phyloP scores from a whole-genome alignment of 169 alveolate genomes.

The Plasmodium berghei region DNA sequence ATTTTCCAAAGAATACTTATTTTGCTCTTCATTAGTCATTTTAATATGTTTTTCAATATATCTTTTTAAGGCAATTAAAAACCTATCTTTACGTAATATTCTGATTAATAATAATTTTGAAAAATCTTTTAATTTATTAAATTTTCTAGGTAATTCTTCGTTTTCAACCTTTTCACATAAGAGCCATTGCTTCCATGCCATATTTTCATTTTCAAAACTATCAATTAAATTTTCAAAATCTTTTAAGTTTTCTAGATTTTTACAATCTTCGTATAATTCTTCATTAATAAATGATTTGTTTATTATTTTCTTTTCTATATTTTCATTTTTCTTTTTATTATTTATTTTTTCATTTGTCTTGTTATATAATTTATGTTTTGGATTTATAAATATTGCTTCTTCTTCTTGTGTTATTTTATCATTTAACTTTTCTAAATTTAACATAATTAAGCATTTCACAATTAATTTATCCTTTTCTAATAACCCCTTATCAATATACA shows the following conservation, averaged over 20 bases:
- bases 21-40: constrained; percentile 91
- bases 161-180: constrained; percentile 96
- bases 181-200: constrained; percentile 92
- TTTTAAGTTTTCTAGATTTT: constrained; percentile 63
- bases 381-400: constrained; percentile 65
- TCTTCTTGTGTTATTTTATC: constrained; percentile 70
- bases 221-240: constrained; percentile 59
- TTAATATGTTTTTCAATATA: constrained; percentile 93
- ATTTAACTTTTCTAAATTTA: constrained; percentile 90
- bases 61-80: constrained; percentile 93
- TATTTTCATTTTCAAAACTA: constrained; percentile 69
- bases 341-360: neutral
- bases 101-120: constrained; percentile 93
- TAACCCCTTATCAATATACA: constrained; percentile 94
- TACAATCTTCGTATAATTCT: constrained; percentile 69
- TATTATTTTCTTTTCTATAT: constrained; percentile 83
- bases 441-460: constrained; percentile 93
- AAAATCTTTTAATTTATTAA: constrained; percentile 92
- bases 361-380: constrained; percentile 82
- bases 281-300: constrained; percentile 68
- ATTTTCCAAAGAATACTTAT: constrained; percentile 92
- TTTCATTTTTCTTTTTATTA: constrained; percentile 47
- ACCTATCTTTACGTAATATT: constrained; percentile 96
- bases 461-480: constrained; percentile 95
- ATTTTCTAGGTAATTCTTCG: constrained; percentile 95